Evolutionary conservation across 2,329 filamentous ascomycete genomes (phyloP).

Genomic region (Pseudogymnoascus destructans): DNA sequence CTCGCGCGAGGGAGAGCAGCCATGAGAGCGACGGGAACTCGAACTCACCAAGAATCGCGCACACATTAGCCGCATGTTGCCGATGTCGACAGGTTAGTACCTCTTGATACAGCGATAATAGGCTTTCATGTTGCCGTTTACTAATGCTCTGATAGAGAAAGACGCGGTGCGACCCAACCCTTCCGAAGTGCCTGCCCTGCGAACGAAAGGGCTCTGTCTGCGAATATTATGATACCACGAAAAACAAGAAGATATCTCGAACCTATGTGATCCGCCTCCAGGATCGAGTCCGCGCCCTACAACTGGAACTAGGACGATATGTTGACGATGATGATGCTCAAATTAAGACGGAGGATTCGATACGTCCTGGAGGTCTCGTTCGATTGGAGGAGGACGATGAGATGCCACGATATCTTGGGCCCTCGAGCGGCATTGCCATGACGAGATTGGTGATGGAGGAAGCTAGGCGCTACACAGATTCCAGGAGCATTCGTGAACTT

Average conservation of each 20-base stretch:
- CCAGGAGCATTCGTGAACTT: slow-evolving; percentile 82
- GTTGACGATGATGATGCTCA: slow-evolving; percentile 63
- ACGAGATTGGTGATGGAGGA: slow-evolving; percentile 91
- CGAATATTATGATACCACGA: slow-evolving; percentile 88
- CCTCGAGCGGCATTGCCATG: slow-evolving; percentile 91
- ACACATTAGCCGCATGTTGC: slow-evolving; percentile 69
- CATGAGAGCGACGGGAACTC: slow-evolving; percentile 38
- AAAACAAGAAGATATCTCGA: slow-evolving; percentile 73
- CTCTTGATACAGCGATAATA: not conserved
- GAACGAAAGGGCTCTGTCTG: slow-evolving; percentile 82
- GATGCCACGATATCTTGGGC: slow-evolving; percentile 74
- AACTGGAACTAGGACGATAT: slow-evolving; percentile 66
- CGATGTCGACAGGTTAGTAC: slow-evolving; percentile 60
- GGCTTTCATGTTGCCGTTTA: slow-evolving; percentile 11
- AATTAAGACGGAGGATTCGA: slow-evolving; percentile 68
- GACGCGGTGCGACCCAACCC: slow-evolving; percentile 84
- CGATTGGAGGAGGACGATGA: slow-evolving; percentile 77
- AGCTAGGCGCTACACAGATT: slow-evolving; percentile 84
- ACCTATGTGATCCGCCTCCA: slow-evolving; percentile 88
- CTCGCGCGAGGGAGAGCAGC: slow-evolving; percentile 23
- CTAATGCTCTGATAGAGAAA: slow-evolving; percentile 53
- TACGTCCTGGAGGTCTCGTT: slow-evolving; percentile 75
- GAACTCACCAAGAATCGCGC: slow-evolving; percentile 51
- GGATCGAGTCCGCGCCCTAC: slow-evolving; percentile 68
- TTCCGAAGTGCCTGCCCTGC: slow-evolving; percentile 85